These are phyloP conservation scores for Tagetes erecta DNA, from an alignment of 129 eudicot species.

Conservation along the genomic window DNA sequence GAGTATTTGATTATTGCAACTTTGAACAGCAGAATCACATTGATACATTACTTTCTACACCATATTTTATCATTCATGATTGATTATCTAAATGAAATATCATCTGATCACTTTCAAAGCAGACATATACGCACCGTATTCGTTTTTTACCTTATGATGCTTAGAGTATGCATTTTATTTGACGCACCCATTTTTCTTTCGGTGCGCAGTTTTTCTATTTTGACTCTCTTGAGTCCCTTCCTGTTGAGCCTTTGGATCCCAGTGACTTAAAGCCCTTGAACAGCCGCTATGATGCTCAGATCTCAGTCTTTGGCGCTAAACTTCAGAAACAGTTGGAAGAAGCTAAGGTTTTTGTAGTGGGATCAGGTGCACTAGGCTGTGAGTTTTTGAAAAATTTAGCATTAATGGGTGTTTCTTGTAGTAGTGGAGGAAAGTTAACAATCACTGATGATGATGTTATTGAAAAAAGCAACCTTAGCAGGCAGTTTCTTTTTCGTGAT, in stretches of 20 bases:
- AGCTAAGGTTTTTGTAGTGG: slow-evolving; percentile 76
- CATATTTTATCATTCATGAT: neutral
- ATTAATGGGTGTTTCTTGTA: slow-evolving; percentile 87
- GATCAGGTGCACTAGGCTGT: slow-evolving; percentile 94
- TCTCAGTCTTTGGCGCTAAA: slow-evolving; percentile 86
- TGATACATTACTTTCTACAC: neutral
- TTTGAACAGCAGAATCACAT: neutral
- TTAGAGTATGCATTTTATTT: slow-evolving; percentile 18
- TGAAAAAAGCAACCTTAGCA: slow-evolving; percentile 91
- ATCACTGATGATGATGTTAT: slow-evolving; percentile 94
- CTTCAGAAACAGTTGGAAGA: slow-evolving; percentile 83
- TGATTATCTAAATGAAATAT: neutral
- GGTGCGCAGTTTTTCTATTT: slow-evolving; percentile 80
- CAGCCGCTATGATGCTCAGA: slow-evolving; percentile 93
- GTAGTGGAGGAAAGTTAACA: slow-evolving; percentile 67
- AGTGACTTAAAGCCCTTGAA: slow-evolving; percentile 65
- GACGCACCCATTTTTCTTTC: neutral
- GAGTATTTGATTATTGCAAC: neutral
- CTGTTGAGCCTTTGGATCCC: slow-evolving; percentile 70
- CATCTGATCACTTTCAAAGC: neutral
- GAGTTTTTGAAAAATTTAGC: slow-evolving; percentile 88
- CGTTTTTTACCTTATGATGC: neutral
- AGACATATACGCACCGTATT: neutral
- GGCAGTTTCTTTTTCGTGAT: slow-evolving; percentile 90
- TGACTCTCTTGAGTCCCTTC: slow-evolving; percentile 89